Percentiles rank a stretch among this genome's conserved stretches.
phyloP scores from a whole-genome alignment of 2,329 filamentous ascomycete species.

The Clonostachys rosea region DNA sequence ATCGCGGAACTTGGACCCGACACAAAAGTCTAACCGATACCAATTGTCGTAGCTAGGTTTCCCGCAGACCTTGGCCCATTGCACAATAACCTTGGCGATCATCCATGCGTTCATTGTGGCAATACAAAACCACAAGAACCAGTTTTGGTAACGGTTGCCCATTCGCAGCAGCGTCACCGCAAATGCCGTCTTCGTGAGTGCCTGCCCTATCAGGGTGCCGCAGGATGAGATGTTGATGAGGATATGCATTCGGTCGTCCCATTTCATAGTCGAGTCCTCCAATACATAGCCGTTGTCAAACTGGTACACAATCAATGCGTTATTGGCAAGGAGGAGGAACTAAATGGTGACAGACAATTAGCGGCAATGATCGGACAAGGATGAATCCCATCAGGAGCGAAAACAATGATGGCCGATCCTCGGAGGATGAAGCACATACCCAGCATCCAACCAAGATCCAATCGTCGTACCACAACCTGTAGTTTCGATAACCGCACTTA shows the following conservation, averaged over 20 bases:
- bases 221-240: conserved; percentile 38
- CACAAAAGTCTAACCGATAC: conserved; percentile 40
- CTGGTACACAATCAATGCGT: conserved; percentile 37
- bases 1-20: conserved; percentile 27
- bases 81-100: conserved; percentile 38
- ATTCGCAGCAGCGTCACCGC: conserved; percentile 30
- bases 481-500: conserved; percentile 21
- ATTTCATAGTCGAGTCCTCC: conserved; percentile 26
- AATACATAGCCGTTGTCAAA: conserved; percentile 43
- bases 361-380: not conserved
- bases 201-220: conserved; percentile 26
- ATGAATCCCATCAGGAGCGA: not conserved
- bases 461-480: conserved; percentile 32
- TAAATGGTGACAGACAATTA: conserved; percentile 6
- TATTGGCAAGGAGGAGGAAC: conserved; percentile 35
- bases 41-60: conserved; percentile 35
- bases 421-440: conserved; percentile 16
- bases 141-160: conserved; percentile 34
- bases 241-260: conserved; percentile 48
- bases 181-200: conserved; percentile 29
- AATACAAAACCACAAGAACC: conserved; percentile 43
- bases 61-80: conserved; percentile 42
- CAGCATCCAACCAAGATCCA: conserved; percentile 27
- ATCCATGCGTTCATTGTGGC: conserved; percentile 41
- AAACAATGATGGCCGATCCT: not conserved